These are phyloP conservation scores for Zasmidium cellare DNA, from an alignment of 2,329 filamentous ascomycete genomes.

Conservation along the genomic window DNA sequence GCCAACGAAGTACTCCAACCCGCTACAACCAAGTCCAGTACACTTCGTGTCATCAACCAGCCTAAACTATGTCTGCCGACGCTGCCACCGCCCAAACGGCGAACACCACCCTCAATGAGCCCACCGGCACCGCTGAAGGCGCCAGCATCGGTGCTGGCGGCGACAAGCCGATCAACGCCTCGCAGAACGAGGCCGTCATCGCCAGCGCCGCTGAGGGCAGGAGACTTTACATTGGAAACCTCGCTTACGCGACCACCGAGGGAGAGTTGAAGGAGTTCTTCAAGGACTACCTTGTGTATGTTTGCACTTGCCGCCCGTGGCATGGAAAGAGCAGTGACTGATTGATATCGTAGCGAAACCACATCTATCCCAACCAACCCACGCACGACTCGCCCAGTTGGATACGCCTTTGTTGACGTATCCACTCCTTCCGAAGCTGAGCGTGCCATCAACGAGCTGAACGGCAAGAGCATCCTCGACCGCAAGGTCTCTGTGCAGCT, in stretches of 20 bases:
- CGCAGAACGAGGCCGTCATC: constrained; percentile 86
- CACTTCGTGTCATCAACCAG: constrained; percentile 57
- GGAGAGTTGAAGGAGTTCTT: constrained; percentile 99
- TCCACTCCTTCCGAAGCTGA: constrained; percentile 92
- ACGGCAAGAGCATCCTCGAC: constrained; percentile 95
- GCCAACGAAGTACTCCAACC: constrained; percentile 24
- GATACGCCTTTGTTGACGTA: constrained; percentile 98
- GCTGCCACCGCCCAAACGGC: constrained; percentile 73
- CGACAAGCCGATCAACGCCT: constrained; percentile 68
- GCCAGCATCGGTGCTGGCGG: constrained; percentile 49
- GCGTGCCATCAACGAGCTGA: constrained; percentile 91
- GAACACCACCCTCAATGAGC: constrained; percentile 63
- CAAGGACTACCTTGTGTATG: constrained; percentile 98
- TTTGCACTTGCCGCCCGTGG: constrained; percentile 35
- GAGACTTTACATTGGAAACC: constrained; percentile 99
- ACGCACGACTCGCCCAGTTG: constrained; percentile 95
- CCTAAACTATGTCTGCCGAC: constrained; percentile 85
- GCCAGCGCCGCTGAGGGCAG: constrained; percentile 98
- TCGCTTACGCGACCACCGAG: constrained; percentile 99
- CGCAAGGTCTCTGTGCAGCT: constrained; percentile 99
- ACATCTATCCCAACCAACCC: constrained; percentile 99
- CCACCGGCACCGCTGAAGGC: constrained; percentile 57
- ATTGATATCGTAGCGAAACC: constrained; percentile 70
- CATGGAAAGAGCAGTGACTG: constrained; percentile 17
- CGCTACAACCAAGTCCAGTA: constrained; percentile 16